phyloP scores from a whole-genome alignment of 169 alveolate genomes.

The Babesia divergens region DNA sequence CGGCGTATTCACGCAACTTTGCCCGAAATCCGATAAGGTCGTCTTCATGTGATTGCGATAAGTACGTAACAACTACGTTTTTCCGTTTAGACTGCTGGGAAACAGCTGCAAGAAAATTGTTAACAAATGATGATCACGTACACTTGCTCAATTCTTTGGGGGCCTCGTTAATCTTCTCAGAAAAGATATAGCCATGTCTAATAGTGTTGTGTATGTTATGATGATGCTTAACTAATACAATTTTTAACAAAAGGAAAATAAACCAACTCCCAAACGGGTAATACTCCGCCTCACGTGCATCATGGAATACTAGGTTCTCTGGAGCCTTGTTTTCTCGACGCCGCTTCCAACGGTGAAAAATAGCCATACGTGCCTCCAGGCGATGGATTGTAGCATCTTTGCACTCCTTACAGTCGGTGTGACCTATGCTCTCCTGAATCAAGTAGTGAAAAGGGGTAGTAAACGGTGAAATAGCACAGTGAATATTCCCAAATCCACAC shows the following conservation, averaged over 20 bases:
- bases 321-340: not conserved
- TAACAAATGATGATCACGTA: not conserved
- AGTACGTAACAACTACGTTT: not conserved
- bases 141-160: not conserved
- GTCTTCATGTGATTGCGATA: not conserved
- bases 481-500: not conserved
- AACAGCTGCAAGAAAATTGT: not conserved
- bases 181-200: not conserved
- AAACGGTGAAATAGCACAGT: not conserved
- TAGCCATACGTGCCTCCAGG: constrained; percentile 8
- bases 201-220: not conserved
- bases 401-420: constrained; percentile 31
- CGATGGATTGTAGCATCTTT: constrained; percentile 16
- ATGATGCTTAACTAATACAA: constrained; percentile 1
- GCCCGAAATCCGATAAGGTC: not conserved
- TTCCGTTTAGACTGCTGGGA: not conserved
- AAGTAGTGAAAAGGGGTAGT: not conserved
- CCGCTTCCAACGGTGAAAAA: not conserved
- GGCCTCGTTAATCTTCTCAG: not conserved
- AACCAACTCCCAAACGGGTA: constrained; percentile 30
- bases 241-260: not conserved
- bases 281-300: constrained; percentile 8
- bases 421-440: constrained; percentile 32
- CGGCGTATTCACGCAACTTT: not conserved
- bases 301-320: not conserved